Percentiles rank a stretch among this genome's conserved stretches.
These are phyloP conservation scores for Mortierella sp. DNA, from an alignment of 371 early-diverging fungal species.

Conservation along the genomic window DNA sequence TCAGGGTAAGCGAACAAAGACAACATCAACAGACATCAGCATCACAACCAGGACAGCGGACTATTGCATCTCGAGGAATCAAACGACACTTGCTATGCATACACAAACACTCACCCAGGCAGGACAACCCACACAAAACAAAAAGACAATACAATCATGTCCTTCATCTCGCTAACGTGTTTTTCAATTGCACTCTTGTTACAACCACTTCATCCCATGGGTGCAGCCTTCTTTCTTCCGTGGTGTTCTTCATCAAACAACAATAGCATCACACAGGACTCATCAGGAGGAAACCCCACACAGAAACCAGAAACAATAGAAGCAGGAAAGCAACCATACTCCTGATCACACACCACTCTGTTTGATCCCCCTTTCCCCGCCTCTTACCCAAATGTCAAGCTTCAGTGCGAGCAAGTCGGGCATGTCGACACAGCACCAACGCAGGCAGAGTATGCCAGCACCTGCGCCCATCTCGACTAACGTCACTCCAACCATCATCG, in stretches of 20 bases:
- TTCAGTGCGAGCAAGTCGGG: constrained; percentile 32
- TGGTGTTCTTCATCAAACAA: neutral
- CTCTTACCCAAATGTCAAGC: constrained; percentile 27
- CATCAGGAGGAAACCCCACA: neutral
- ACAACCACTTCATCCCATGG: neutral
- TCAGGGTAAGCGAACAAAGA: no score
- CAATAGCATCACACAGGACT: neutral
- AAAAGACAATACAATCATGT: neutral
- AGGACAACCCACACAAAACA: neutral
- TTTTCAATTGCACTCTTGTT: neutral
- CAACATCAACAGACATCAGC: neutral
- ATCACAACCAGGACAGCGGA: neutral
- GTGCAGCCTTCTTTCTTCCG: neutral
- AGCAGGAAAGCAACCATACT: neutral
- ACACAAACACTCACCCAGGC: no score
- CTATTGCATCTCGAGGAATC: neutral
- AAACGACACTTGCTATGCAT: neutral
- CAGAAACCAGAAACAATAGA: neutral
- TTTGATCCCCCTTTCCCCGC: neutral
- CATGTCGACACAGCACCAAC: constrained; percentile 50
- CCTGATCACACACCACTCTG: neutral
- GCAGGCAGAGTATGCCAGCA: constrained; percentile 53
- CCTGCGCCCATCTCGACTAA: constrained; percentile 49
- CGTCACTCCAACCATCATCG: constrained; percentile 50
- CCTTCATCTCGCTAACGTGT: neutral